phyloP scores from a whole-genome alignment of 208 protist genomes.

The Tetramitus jugosus region DNA sequence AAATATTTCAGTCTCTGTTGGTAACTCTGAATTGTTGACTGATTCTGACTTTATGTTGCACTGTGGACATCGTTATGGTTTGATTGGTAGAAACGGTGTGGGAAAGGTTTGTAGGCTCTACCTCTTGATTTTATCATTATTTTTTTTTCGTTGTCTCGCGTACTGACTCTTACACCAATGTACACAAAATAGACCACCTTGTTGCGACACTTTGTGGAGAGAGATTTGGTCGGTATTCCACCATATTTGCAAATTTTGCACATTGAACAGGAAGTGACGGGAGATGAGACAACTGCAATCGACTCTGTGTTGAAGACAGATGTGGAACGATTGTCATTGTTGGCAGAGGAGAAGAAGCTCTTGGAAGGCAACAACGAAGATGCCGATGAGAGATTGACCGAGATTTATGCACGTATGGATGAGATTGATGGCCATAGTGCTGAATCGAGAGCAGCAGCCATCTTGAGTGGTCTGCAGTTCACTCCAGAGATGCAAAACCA shows the following conservation, averaged over 20 bases:
- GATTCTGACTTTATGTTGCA: constrained; percentile 41
- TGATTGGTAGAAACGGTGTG: constrained; percentile 83
- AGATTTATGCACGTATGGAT: constrained; percentile 85
- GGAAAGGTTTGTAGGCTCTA: too few species aligned
- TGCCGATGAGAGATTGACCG: constrained; percentile 65
- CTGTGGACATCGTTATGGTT: constrained; percentile 70
- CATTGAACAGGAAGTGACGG: constrained; percentile 92
- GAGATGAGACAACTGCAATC: constrained; percentile 58
- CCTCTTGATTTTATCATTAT: too few species aligned
- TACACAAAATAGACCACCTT: too few species aligned
- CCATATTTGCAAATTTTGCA: constrained; percentile 91
- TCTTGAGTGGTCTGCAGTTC: constrained; percentile 84
- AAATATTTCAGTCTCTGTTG: constrained; percentile 40
- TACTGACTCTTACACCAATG: not conserved
- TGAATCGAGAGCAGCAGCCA: constrained; percentile 63
- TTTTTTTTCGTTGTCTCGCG: not conserved
- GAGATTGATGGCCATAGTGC: constrained; percentile 86
- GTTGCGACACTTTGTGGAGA: constrained; percentile 80
- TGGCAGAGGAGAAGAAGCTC: constrained; percentile 78
- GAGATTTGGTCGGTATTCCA: constrained; percentile 81
- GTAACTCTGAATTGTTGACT: constrained; percentile 32
- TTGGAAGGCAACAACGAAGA: constrained; percentile 56
- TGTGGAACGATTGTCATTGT: constrained; percentile 71
- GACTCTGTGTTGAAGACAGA: constrained; percentile 70
- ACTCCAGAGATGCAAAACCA: constrained; percentile 79